A percentile compares a stretch with the other conserved stretches of the same genome.
Conservation (phyloP, 371 early-diverging fungal genomes). For the Entomophthora muscae region DNA sequence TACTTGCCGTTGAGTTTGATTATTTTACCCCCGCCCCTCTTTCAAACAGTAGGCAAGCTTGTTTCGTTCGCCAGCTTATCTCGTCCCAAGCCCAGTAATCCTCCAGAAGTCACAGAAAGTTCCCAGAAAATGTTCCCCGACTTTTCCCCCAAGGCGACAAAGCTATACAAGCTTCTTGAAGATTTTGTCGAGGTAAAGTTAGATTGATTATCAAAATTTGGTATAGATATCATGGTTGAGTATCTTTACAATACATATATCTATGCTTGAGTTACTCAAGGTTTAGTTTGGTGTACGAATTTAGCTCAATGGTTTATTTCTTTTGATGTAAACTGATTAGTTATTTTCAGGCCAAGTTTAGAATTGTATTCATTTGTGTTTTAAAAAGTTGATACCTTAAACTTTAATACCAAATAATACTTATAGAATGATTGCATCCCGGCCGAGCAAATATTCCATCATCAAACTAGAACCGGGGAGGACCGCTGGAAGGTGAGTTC, state of each 20-base stretch:
- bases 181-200: constrained; percentile 60
- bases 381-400: neutral
- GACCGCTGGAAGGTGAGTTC: constrained; percentile 56
- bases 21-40: neutral
- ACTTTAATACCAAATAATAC: neutral
- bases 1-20: neutral
- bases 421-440: constrained; percentile 85
- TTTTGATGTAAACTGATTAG: neutral
- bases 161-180: constrained; percentile 42
- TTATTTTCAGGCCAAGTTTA: neutral
- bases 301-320: neutral
- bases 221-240: neutral
- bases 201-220: neutral
- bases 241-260: neutral
- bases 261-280: neutral
- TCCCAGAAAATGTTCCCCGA: neutral
- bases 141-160: constrained; percentile 42
- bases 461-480: constrained; percentile 53
- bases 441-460: constrained; percentile 54
- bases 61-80: neutral
- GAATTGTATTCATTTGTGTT: neutral
- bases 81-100: neutral
- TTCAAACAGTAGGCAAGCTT: neutral
- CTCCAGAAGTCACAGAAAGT: too few relatives aligned
- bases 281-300: too few relatives aligned